Evolutionary conservation across 2,329 filamentous ascomycete species (phyloP).

Genomic region (Aspergillus candidus): DNA sequence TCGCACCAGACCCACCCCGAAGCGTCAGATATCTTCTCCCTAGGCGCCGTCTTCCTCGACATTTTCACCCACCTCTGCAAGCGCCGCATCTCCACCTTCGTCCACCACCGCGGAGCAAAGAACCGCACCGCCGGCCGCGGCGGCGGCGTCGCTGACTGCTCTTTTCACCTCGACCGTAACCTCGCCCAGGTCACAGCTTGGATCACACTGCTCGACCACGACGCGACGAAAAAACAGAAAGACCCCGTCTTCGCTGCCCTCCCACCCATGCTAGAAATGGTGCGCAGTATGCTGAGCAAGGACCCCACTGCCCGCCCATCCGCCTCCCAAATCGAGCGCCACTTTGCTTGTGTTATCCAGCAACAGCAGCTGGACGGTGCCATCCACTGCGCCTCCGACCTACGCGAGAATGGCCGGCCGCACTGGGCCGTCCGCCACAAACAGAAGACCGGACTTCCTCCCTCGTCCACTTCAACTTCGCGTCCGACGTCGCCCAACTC

Average conservation of each 20-base stretch:
- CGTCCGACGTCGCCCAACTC: no score
- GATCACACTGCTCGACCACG: slow-evolving; percentile 47
- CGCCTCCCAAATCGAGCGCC: slow-evolving; percentile 26
- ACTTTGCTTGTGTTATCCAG: slow-evolving; percentile 10
- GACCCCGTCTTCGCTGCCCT: slow-evolving; percentile 34
- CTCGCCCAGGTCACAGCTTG: slow-evolving; percentile 51
- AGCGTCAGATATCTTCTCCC: slow-evolving; percentile 52
- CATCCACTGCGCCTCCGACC: slow-evolving; percentile 14
- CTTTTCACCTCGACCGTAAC: slow-evolving; percentile 50
- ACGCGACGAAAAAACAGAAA: slow-evolving; percentile 38
- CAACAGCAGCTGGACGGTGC: slow-evolving; percentile 7
- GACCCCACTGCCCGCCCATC: slow-evolving; percentile 28
- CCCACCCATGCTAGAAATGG: slow-evolving; percentile 32
- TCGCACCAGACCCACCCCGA: slow-evolving; percentile 29
- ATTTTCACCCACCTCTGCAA: slow-evolving; percentile 55
- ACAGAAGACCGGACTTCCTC: no score
- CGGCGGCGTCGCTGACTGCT: slow-evolving; percentile 49
- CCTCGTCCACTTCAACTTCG: no score
- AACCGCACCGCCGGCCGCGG: slow-evolving; percentile 44
- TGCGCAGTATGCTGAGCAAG: slow-evolving; percentile 33
- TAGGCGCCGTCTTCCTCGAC: slow-evolving; percentile 54
- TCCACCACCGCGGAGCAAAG: slow-evolving; percentile 50
- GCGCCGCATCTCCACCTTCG: slow-evolving; percentile 50
- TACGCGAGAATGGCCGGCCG: neutral
- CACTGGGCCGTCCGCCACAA: no score